Conservation (phyloP, 169 alveolate species). For the Cryptosporidium canis region DNA sequence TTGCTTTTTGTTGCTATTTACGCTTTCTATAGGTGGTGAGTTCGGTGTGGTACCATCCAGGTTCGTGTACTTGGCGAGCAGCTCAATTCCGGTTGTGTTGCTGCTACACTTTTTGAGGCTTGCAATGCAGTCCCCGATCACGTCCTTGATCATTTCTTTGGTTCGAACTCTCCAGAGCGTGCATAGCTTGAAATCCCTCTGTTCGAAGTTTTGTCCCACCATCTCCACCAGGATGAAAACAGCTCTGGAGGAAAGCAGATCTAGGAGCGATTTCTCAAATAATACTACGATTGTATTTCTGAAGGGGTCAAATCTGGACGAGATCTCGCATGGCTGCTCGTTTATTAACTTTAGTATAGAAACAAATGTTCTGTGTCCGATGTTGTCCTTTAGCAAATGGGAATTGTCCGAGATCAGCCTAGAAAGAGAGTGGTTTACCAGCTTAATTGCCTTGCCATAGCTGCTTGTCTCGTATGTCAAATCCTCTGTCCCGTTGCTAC, state of each 20-base stretch:
- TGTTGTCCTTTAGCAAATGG: constrained; percentile 21
- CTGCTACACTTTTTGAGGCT: neutral
- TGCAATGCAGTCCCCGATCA: neutral
- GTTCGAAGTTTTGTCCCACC: constrained; percentile 45
- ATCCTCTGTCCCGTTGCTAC: neutral
- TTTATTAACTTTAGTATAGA: constrained; percentile 22
- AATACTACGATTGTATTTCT: neutral
- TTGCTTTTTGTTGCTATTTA: neutral
- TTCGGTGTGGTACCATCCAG: neutral
- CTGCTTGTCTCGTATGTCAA: neutral
- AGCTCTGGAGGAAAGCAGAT: constrained; percentile 56
- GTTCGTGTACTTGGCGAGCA: constrained; percentile 11
- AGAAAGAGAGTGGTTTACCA: neutral
- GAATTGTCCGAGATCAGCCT: neutral
- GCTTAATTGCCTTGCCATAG: neutral
- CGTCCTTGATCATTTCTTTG: constrained; percentile 16
- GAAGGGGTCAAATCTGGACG: constrained; percentile 34
- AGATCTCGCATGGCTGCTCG: constrained; percentile 1
- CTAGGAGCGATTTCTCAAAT: constrained; percentile 12
- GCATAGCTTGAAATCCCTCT: constrained; percentile 19
- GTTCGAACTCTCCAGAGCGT: constrained; percentile 31
- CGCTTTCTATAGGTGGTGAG: neutral
- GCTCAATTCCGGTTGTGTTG: constrained; percentile 45
- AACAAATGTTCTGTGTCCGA: constrained; percentile 61
- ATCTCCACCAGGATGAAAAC: constrained; percentile 63